Conservation (phyloP, 768 basidiomycete species). For the Nidularia pulvinata region DNA sequence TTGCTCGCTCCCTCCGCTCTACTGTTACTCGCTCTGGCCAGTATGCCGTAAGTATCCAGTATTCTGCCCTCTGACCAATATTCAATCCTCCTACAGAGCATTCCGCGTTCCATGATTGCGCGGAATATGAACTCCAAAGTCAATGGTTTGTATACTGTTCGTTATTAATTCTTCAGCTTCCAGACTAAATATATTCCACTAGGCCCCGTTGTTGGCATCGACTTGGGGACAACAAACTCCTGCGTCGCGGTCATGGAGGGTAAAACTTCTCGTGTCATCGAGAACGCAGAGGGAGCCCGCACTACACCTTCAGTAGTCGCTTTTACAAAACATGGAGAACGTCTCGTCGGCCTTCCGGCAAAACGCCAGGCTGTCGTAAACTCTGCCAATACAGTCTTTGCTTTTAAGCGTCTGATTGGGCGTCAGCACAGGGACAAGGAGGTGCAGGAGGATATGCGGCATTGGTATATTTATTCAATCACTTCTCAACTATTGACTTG, state of each 20-base stretch:
- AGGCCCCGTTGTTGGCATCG: slow-evolving; percentile 96
- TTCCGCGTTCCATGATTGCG: slow-evolving; percentile 75
- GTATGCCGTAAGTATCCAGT: slow-evolving; percentile 51
- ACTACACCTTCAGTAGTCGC: slow-evolving; percentile 99
- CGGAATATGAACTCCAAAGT: slow-evolving; percentile 98
- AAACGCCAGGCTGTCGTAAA: slow-evolving; percentile 95
- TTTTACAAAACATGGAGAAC: slow-evolving; percentile 98
- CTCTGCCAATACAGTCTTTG: slow-evolving; percentile 84
- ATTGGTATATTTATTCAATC: slow-evolving; percentile 53
- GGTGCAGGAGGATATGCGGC: slow-evolving; percentile 87
- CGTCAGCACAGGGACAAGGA: slow-evolving; percentile 93
- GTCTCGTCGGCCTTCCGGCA: slow-evolving; percentile 89
- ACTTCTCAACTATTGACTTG: not conserved
- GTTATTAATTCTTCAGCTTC: too few species aligned
- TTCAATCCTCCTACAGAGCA: slow-evolving; percentile 41
- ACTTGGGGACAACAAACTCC: slow-evolving; percentile 93
- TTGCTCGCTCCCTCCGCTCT: slow-evolving; percentile 62
- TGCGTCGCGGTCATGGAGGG: slow-evolving; percentile 97
- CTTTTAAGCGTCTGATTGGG: slow-evolving; percentile 94
- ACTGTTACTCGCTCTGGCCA: slow-evolving; percentile 58
- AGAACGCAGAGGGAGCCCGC: slow-evolving; percentile 96
- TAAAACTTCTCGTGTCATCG: slow-evolving; percentile 91
- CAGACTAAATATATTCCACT: too few species aligned
- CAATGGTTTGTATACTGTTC: slow-evolving; percentile 62
- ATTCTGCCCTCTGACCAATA: not conserved